Evolutionary conservation across 352 stramenopile species (phyloP), one percentile per base, ranked within the genome.

Genomic region (Phytophthora hybrid): DNA sequence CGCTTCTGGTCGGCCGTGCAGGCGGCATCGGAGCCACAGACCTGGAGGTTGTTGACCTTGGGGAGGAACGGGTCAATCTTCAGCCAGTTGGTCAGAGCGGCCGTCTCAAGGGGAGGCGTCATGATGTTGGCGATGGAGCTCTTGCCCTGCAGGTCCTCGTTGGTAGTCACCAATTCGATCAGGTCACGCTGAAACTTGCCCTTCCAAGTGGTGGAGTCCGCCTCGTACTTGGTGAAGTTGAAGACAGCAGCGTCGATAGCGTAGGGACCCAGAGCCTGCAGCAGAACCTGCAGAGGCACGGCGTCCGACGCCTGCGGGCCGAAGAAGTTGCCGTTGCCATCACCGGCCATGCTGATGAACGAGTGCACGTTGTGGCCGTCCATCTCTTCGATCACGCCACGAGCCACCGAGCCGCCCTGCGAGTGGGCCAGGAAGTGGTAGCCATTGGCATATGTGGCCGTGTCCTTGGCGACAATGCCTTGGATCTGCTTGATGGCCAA

Each of bases 341-440:
- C 72, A 9, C 83, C 81, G 1, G 83, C 81, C 37, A 91, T 63
- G 80, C 80, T 8, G 29, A 31, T 31, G 29, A 31, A 31, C 29
- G 29, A 31, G 29, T 31, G 29, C 29, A 31, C 29, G 29, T 85
- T 82, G 76, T 89, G 83, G 71, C 86, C 74, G 41, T 91, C 78
- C 83, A 85, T 87, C 23, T 87, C 76, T 63, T 88, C 80, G 11
- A 89, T 73, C 29, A 91, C 80, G 31, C 73, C 80, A 37, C 83
- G 80, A 19, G 80, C 68, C n/a, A 91, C 69, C 11, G 79, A 73
- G 0, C 76, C 83, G 23, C 83, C 83, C 18, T 85, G 80, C n/a
- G 83, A 91, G 66, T 91, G 78, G 47, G 74, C 76, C 2, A 89
- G 68, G 51, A 91, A 78, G 66, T 85, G 69, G 73, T 91, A 91